A percentile compares a stretch with the other conserved stretches of the same genome.
Evolutionary conservation across 257 asterid genomes (phyloP).

Genomic region (Anisodus acutangulus): DNA sequence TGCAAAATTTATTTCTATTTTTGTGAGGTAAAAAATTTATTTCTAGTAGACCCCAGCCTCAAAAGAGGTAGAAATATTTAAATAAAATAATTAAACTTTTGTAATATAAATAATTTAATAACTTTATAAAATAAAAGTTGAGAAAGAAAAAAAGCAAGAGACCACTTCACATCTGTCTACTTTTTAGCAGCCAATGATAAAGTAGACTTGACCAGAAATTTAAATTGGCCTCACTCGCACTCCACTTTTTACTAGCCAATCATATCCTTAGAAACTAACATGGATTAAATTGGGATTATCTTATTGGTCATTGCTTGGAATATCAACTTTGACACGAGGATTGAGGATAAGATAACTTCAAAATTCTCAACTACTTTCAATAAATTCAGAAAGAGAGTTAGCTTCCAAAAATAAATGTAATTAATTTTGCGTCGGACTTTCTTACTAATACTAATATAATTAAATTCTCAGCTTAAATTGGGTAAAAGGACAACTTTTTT

Average conservation of each 20-base stretch:
- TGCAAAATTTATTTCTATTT: no score
- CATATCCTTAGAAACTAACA: neutral
- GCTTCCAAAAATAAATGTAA: neutral
- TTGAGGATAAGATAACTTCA: slow-evolving; percentile 11
- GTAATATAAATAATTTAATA: no score
- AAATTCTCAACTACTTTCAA: neutral
- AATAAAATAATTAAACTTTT: no score
- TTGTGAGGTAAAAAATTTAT: no score
- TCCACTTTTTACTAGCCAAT: slow-evolving; percentile 9
- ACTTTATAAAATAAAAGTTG: no score
- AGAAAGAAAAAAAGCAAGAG: neutral
- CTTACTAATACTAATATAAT: no score
- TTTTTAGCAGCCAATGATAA: neutral
- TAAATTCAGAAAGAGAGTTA: neutral
- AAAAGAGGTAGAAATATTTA: no score
- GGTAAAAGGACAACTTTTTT: neutral
- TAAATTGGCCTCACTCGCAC: neutral
- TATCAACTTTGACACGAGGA: neutral
- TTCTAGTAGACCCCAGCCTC: no score
- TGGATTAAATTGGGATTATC: neutral
- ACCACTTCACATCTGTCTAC: neutral
- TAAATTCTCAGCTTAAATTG: neutral
- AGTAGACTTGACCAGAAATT: neutral
- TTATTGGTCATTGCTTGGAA: slow-evolving; percentile 21
- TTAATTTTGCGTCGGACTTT: neutral